Percentiles rank a stretch among this genome's conserved stretches.
Evolutionary conservation across 192 early-diverging fungal species (phyloP).

Genomic region (Dimargaris xerosporica): DNA sequence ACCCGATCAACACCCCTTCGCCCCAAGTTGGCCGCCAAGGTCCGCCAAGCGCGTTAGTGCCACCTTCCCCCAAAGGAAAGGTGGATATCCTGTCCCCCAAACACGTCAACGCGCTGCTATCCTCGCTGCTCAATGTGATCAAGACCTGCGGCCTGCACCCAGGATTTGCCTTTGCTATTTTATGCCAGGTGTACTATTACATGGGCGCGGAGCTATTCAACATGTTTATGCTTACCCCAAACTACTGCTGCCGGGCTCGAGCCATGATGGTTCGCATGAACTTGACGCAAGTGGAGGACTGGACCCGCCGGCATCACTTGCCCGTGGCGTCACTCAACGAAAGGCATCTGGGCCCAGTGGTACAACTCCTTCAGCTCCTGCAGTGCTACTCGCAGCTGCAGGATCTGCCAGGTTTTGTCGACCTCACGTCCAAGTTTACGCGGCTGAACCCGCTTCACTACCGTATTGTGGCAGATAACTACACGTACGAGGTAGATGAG

Average conservation of each 20-base stretch:
- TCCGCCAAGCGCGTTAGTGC: neutral
- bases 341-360: constrained; percentile 43
- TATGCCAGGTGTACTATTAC: constrained; percentile 65
- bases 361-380: constrained; percentile 69
- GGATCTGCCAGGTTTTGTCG: constrained; percentile 57
- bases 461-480: constrained; percentile 51
- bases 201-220: constrained; percentile 72
- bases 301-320: constrained; percentile 44
- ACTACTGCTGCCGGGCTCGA: constrained; percentile 57
- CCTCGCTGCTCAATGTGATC: constrained; percentile 47
- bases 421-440: constrained; percentile 49
- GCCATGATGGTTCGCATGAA: constrained; percentile 80
- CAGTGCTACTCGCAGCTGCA: constrained; percentile 63
- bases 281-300: constrained; percentile 62
- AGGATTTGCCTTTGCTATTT: constrained; percentile 46
- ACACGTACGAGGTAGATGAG: constrained; percentile 85
- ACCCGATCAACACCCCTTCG: neutral
- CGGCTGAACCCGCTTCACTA: constrained; percentile 57
- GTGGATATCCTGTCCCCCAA: constrained; percentile 38
- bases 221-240: constrained; percentile 58
- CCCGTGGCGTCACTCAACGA: constrained; percentile 9
- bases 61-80: constrained; percentile 19
- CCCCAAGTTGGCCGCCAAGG: neutral
- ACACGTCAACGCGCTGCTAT: constrained; percentile 55
- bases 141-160: constrained; percentile 62